Base-by-base conservation (phyloP, 768 basidiomycete species). In the Mycena filopes region DNA sequence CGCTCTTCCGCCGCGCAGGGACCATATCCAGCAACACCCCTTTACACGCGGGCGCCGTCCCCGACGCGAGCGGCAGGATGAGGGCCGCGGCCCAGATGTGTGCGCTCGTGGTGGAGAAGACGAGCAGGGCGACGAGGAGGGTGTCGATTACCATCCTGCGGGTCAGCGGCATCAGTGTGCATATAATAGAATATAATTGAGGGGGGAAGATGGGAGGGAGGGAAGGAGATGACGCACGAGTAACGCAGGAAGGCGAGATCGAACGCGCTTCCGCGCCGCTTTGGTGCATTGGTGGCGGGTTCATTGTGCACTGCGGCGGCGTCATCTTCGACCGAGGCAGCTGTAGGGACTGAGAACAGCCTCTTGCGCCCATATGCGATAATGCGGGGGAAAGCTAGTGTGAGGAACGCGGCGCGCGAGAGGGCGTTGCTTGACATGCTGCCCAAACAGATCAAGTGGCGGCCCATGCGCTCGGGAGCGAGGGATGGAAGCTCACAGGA, bases 331-430 rank as follows among this genome's bases (percentile, higher is more conserved):
- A n/a, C n/a, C n/a, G n/a, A n/a, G n/a, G 29, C 33, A 5, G 38
- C 23, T 15, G 48, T 28, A 26, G 20, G 43, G 8, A 13, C 51
- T 12, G 33, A n/a, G 3, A 43, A 42, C 26, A 42, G 47, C 10
- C n/a, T n/a, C n/a, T 40, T 48, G 6, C 67, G 51, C 6, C 67
- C 67, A 4, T n/a, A 31, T 0, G 45, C 41, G 54, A 68, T 68
- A 3, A 64, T 56, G 6, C 46, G 33, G n/a, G 67, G 67, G 31
- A 68, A 68, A 6, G 63, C 67, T 20, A 68, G 63, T 1, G 67
- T 68, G 20, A 68, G 63, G 63, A 68, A 68, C 1, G 63, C 33
- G 2, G 67, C 67, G 21, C 67, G 67, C 20, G 67, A 68, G n/a
- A 68, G 63, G 1, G 67, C 63, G 38, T 64, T 63, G 38, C 47